Base-by-base conservation (phyloP, 768 basidiomycete genomes). In the Galerina sulciceps region DNA sequence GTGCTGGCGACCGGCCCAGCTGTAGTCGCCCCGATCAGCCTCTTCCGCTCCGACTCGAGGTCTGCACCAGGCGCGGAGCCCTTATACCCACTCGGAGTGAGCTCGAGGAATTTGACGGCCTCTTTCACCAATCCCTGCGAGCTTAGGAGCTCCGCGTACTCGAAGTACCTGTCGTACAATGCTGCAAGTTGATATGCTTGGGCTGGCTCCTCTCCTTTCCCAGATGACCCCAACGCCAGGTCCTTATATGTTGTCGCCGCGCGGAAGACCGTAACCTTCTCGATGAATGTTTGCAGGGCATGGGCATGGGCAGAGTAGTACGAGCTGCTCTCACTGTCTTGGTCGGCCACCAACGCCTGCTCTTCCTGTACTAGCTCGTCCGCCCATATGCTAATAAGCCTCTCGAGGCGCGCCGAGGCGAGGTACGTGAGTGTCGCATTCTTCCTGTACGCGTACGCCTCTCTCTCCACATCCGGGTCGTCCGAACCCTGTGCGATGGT, bases 181-280 rank as follows among this genome's bases (percentile, higher is more conserved):
- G 78, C 79, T 0, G 92, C 86, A 15, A 99, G 83, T 73, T 93
- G 94, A 81, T 90, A 98, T 1, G 85, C 79, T 71, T 88, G 84
- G 4, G 79, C 74, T 44, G 83, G 78, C 4, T 78, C 79, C 10
- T 73, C 49, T 2, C 37, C 20, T 3, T 18, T 23, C 6, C 15
- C 11, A 23, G 18, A 69, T 2, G 79, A 69, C 0, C 73, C 59
- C 1, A 98, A 79, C 60, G 96, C 95, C 14, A 75, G 73, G 66
- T 95, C 93, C 61, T 84, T 78, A 69, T 94, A 96, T 13, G 82
- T 79, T 47, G 92, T 91, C 0, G 96, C 97, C 47, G 85, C 80
- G 49, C 93, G 87, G 85, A 99, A 99, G 41, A 97, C 87, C 1
- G 95, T 88, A 20, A 98, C 95, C 75, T 99, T 99, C 76, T 99